Percentiles rank a stretch among this genome's conserved stretches.
Evolutionary conservation across 805 yeast genomes (phyloP).

Genomic region (Cyberlindnera lachancei): DNA sequence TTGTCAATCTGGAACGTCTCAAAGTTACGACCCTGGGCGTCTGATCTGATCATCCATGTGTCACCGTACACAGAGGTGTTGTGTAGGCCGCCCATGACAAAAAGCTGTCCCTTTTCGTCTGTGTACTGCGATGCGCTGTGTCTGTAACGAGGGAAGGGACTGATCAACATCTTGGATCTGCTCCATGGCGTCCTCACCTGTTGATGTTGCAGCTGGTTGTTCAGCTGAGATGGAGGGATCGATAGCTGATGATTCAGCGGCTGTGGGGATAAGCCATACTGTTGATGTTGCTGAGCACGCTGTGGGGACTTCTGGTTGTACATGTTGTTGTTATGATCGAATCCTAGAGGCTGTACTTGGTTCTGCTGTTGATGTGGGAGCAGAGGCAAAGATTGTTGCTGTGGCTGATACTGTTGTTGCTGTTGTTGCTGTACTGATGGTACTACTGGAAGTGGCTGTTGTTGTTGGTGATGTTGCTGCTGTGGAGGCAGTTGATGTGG

Average conservation of each 20-base stretch:
- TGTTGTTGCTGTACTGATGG: conserved; percentile 1
- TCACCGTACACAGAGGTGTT: conserved; percentile 93
- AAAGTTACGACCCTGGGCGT: conserved; percentile 21
- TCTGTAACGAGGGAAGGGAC: conserved; percentile 93
- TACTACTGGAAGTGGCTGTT: conserved; percentile 2
- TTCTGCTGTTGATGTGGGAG: conserved; percentile 2
- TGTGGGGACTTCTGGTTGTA: conserved; percentile 18
- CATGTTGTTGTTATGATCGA: conserved; percentile 20
- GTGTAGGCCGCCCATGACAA: conserved; percentile 90
- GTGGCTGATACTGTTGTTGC: conserved; percentile 4
- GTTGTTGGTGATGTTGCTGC: conserved; percentile 6
- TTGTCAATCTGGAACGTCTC: conserved; percentile 54
- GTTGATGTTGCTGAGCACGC: conserved; percentile 10
- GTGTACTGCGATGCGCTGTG: conserved; percentile 77
- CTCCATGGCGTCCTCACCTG: conserved; percentile 49
- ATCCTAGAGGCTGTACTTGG: conserved; percentile 3
- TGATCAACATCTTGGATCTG: conserved; percentile 51
- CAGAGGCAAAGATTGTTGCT: neutral
- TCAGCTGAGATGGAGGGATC: conserved; percentile 3
- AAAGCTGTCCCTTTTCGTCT: conserved; percentile 74
- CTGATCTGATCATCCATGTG: conserved; percentile 78
- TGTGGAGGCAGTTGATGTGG: conserved; percentile 12
- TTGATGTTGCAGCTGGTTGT: conserved; percentile 23
- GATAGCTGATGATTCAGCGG: conserved; percentile 19
- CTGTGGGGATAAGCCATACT: conserved; percentile 6